A percentile compares a stretch with the other conserved stretches of the same genome.
phyloP scores from a whole-genome alignment of 1,284 basidiomycete genomes.

The Ceratobasidium sp. region DNA sequence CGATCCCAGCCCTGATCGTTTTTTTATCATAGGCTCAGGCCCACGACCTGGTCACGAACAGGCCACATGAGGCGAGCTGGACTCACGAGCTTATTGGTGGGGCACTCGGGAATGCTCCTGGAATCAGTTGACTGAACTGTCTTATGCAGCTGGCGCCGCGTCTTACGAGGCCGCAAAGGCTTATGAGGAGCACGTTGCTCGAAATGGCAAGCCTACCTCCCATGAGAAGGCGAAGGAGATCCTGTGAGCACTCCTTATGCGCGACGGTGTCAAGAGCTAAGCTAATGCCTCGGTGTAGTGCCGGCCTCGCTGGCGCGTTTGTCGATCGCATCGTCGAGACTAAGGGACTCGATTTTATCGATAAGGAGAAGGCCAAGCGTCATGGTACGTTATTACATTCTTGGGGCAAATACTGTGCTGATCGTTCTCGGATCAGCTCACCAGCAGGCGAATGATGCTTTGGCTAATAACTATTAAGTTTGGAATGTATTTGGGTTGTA shows the following conservation, averaged over 20 bases:
- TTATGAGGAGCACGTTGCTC: constrained; percentile 53
- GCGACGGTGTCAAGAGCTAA: neutral
- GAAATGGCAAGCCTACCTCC: constrained; percentile 50
- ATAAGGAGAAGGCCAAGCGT: constrained; percentile 54
- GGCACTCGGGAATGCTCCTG: constrained; percentile 50
- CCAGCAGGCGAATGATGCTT: constrained; percentile 49
- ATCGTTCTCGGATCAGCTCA: constrained; percentile 12
- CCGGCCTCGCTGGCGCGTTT: constrained; percentile 52
- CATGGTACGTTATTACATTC: constrained; percentile 49
- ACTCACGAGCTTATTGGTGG: constrained; percentile 57
- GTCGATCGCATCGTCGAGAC: constrained; percentile 52
- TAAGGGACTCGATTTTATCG: constrained; percentile 49
- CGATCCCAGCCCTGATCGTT: neutral
- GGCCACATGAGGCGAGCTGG: constrained; percentile 53
- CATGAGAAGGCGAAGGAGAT: constrained; percentile 54
- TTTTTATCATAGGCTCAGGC: constrained; percentile 15
- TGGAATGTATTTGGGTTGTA: neutral
- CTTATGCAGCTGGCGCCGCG: constrained; percentile 46
- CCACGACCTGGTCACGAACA: constrained; percentile 40
- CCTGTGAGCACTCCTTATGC: constrained; percentile 42
- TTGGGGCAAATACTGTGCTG: neutral
- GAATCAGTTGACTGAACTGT: constrained; percentile 48
- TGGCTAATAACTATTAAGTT: constrained; percentile 46
- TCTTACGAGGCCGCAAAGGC: constrained; percentile 53
- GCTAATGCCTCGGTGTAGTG: constrained; percentile 14